Conservation (phyloP, 192 early-diverging fungal species). For the Podila verticillata region DNA sequence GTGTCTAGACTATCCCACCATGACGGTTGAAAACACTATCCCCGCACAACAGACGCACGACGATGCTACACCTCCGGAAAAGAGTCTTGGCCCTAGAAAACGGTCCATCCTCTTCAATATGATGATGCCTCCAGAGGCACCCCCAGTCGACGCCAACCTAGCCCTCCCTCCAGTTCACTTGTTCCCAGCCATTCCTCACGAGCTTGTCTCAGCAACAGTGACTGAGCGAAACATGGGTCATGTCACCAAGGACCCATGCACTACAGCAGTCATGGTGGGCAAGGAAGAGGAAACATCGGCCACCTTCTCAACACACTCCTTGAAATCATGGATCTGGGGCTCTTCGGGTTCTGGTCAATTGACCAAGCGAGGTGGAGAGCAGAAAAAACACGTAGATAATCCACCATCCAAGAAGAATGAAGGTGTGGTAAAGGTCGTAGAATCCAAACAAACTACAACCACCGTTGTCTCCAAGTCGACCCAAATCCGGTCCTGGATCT, state of each 20-base stretch:
- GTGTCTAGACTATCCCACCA: neutral
- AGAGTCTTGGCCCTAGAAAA: conserved; percentile 26
- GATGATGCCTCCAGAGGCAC: conserved; percentile 39
- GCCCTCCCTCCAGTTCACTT: conserved; percentile 18
- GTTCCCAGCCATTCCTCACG: conserved; percentile 14
- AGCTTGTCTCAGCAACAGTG: neutral
- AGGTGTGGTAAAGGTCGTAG: conserved; percentile 3
- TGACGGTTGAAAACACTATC: neutral
- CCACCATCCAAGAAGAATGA: neutral
- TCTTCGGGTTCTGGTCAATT: neutral
- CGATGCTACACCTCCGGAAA: conserved; percentile 8
- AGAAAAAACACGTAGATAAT: neutral
- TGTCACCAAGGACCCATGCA: neutral
- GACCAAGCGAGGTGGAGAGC: conserved; percentile 5
- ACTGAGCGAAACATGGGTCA: conserved; percentile 2
- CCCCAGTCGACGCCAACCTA: conserved; percentile 13
- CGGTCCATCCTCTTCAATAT: conserved; percentile 41
- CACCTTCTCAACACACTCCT: neutral
- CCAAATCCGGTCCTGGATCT: conserved; percentile 24
- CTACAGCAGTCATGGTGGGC: neutral
- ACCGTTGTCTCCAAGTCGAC: conserved; percentile 17
- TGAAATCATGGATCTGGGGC: neutral
- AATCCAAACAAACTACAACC: conserved; percentile 2
- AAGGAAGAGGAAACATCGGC: neutral
- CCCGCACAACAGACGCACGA: conserved; percentile 2